Conservation (phyloP, 2,329 filamentous ascomycete genomes). For the Sporothrix globosa region DNA sequence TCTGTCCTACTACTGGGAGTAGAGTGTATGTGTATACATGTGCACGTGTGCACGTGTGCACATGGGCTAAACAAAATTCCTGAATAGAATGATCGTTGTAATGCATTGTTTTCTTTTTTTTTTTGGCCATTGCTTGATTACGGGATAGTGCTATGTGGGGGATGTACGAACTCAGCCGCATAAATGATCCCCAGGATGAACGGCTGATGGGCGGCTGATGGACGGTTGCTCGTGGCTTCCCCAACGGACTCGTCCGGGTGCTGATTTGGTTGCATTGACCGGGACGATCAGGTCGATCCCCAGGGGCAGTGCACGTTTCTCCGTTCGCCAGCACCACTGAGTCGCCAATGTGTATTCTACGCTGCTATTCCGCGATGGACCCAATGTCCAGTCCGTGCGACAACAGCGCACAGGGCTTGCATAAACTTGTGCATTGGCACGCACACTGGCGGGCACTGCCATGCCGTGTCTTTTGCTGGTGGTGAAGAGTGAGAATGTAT, state of each 20-base stretch:
- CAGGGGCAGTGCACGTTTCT: constrained; percentile 13
- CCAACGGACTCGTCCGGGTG: not conserved
- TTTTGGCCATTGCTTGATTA: not conserved
- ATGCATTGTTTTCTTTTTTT: not conserved
- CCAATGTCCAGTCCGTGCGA: not conserved
- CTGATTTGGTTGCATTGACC: not conserved
- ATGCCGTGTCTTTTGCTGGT: not conserved
- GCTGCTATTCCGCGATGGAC: not conserved
- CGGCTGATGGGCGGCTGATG: not conserved
- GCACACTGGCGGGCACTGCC: constrained; percentile 4
- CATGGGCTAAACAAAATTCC: too few species aligned
- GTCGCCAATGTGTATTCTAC: not conserved
- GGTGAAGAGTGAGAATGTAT: not conserved
- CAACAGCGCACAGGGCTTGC: not conserved
- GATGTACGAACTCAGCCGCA: not conserved
- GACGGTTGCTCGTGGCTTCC: not conserved
- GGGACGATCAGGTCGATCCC: constrained; percentile 4
- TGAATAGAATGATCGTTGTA: not conserved
- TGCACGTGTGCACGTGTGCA: too few species aligned
- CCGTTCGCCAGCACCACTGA: not conserved
- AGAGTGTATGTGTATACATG: not conserved
- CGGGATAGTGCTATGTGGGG: not conserved
- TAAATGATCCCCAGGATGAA: constrained; percentile 13
- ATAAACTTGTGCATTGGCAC: not conserved
- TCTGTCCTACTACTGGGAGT: constrained; percentile 59